These are phyloP conservation scores for Scytalidium lignicola DNA, from an alignment of 2,329 filamentous ascomycete genomes.

Conservation along the genomic window DNA sequence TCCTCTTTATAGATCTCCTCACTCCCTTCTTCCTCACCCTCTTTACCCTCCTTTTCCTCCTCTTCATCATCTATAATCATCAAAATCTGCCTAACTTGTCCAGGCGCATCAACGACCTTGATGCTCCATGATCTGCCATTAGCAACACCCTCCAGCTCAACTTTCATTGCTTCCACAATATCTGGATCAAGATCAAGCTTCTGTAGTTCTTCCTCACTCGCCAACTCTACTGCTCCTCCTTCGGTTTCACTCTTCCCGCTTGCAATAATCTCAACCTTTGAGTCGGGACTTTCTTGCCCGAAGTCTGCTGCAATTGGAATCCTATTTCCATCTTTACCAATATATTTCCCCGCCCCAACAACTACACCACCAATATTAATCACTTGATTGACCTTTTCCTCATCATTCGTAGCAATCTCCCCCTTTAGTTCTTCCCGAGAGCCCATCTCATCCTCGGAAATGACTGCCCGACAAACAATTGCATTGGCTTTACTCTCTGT, in stretches of 20 bases:
- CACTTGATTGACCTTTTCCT: conserved; percentile 39
- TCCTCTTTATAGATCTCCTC: conserved; percentile 45
- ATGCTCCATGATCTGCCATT: conserved; percentile 69
- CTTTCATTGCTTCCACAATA: conserved; percentile 61
- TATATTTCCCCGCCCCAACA: conserved; percentile 24
- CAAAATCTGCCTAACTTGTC: conserved; percentile 54
- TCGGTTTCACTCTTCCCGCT: conserved; percentile 12
- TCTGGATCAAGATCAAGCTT: conserved; percentile 49
- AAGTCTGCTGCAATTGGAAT: conserved; percentile 33
- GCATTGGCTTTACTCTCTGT: conserved; percentile 57
- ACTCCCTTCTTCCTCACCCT: conserved; percentile 49
- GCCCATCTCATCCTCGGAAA: conserved; percentile 36
- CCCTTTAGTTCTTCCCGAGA: conserved; percentile 23
- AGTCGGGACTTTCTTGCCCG: conserved; percentile 37
- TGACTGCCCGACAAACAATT: conserved; percentile 58
- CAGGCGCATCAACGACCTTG: conserved; percentile 65
- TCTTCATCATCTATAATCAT: conserved; percentile 60
- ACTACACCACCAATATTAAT: conserved; percentile 23
- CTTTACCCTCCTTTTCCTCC: conserved; percentile 39
- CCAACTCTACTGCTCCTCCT: conserved; percentile 13
- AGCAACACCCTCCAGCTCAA: conserved; percentile 61
- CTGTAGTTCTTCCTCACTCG: conserved; percentile 62
- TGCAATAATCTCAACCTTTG: conserved; percentile 4
- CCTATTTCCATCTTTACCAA: conserved; percentile 22
- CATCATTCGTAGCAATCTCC: conserved; percentile 23